Percentiles rank a stretch among this genome's conserved stretches.
Conservation (phyloP, 441 rosid genomes). For the Pelargonium citronellum region DNA sequence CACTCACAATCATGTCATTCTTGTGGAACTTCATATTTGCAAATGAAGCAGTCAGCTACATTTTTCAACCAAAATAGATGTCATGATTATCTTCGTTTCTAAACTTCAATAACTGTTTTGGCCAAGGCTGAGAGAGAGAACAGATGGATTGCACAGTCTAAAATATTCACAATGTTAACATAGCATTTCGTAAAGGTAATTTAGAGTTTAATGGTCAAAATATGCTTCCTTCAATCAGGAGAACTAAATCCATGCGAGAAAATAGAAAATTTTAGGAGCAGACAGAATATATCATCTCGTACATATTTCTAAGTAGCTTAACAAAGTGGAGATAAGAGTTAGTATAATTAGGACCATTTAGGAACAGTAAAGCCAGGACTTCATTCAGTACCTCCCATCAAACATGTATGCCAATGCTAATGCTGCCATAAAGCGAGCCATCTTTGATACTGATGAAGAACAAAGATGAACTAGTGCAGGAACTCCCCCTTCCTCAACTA, state of each 20-base stretch:
- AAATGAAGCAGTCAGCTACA: background rate
- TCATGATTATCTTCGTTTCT: too few species aligned
- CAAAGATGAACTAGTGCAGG: constrained; percentile 82
- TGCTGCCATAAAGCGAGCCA: constrained; percentile 99
- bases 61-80: too few species aligned
- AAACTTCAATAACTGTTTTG: too few species aligned
- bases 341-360: background rate
- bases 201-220: background rate
- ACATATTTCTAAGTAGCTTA: background rate
- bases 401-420: constrained; percentile 92
- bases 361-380: background rate
- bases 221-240: too few species aligned
- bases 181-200: background rate
- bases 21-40: background rate
- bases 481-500: constrained; percentile 96
- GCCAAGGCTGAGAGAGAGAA: too few species aligned
- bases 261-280: too few species aligned
- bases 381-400: constrained; percentile 66
- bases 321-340: background rate
- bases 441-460: constrained; percentile 74
- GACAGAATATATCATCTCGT: background rate
- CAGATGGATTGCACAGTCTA: too few species aligned
- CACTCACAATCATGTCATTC: background rate
- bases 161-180: background rate
- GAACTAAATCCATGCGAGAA: background rate